Evolutionary conservation across 2,329 filamentous ascomycete species (phyloP).

Genomic region (Aspergillus luchuensis): DNA sequence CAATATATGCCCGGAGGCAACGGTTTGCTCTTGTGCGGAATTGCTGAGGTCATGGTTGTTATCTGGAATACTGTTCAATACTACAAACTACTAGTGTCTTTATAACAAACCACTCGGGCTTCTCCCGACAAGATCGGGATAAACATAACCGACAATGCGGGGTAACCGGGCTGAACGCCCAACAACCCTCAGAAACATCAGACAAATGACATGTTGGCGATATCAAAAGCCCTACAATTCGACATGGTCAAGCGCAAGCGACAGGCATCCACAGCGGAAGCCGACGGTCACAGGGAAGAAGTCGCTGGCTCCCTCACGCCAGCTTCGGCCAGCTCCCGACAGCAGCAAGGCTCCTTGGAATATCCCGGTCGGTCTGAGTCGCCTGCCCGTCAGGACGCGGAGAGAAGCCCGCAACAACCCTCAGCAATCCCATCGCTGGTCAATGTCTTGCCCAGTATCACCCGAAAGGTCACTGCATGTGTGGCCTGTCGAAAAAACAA

Average conservation of each 20-base stretch:
- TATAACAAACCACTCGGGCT: constrained; percentile 10
- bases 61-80: not conserved
- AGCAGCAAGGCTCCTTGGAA: too few relatives aligned
- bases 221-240: not conserved
- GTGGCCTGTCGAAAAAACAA: constrained; percentile 55
- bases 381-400: too few relatives aligned
- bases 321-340: too few relatives aligned
- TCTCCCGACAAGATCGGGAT: not conserved
- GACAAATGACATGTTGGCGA: not conserved
- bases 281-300: too few relatives aligned
- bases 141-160: not conserved
- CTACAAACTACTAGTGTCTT: not conserved
- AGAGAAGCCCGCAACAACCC: not conserved
- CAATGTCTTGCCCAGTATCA: constrained; percentile 34
- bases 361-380: too few relatives aligned
- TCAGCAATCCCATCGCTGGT: constrained; percentile 6
- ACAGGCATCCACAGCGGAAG: too few relatives aligned
- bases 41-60: constrained; percentile 27
- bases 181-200: not conserved
- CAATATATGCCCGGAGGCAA: constrained; percentile 51
- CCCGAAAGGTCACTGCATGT: constrained; percentile 49
- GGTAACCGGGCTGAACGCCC: not conserved
- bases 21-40: constrained; percentile 40
- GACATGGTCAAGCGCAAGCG: constrained; percentile 2
- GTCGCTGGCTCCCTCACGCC: too few relatives aligned